Conservation (phyloP, 257 asterid species). For the Solanum chmielewskii region DNA sequence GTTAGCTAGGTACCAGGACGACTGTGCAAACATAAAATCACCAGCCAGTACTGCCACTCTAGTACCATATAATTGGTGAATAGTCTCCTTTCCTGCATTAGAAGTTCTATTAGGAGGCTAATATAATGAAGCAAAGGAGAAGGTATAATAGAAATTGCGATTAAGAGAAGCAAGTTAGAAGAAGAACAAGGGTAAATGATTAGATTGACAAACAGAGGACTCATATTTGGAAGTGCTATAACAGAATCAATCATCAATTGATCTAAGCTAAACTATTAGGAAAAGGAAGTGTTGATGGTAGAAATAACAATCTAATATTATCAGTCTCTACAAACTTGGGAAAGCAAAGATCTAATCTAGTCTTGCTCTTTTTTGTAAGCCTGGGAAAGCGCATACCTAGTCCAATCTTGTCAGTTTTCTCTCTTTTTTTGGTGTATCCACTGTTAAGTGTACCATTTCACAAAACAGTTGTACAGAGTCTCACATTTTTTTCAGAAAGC, state of each 20-base stretch:
- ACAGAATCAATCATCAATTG: background rate
- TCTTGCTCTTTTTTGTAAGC: background rate
- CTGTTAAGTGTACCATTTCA: background rate
- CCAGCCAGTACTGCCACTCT: conserved; percentile 92
- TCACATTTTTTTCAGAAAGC: background rate
- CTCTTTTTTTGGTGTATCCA: background rate
- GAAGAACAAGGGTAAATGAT: background rate
- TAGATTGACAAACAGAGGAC: background rate
- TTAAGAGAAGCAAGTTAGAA: background rate
- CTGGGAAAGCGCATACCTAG: background rate
- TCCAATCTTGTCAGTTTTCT: background rate
- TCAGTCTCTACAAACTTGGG: background rate
- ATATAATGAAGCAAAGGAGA: background rate
- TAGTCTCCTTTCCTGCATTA: conserved; percentile 72
- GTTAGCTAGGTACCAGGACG: conserved; percentile 95
- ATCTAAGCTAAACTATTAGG: background rate
- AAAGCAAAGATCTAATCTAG: background rate
- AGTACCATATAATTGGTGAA: conserved; percentile 84
- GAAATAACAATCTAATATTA: background rate
- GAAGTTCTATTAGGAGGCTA: background rate
- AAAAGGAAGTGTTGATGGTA: background rate
- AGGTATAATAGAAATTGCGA: background rate
- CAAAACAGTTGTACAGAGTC: background rate
- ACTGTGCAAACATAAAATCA: conserved; percentile 97
- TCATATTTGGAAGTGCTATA: background rate